A percentile compares a stretch with the other conserved stretches of the same genome.
These are phyloP conservation scores for Pinus taeda DNA, from an alignment of 75 land plant species.

Conservation along the genomic window DNA sequence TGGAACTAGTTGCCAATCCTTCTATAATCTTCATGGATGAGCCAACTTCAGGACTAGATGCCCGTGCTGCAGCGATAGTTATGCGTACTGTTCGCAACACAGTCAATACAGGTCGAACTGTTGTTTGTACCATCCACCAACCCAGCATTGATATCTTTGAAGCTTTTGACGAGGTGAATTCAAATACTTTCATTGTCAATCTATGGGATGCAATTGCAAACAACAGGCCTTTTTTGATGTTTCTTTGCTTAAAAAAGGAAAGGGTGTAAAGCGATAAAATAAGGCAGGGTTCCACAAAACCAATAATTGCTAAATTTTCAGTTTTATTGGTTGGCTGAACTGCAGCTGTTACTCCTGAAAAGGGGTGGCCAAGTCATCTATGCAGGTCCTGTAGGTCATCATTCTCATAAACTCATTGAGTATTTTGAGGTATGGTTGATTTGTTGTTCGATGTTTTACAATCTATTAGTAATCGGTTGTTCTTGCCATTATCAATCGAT, in stretches of 20 bases:
- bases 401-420: constrained; percentile 32
- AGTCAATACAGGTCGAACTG: constrained; percentile 36
- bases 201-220: neutral
- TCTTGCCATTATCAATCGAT: too few relatives aligned
- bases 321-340: constrained; percentile 2
- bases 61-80: constrained; percentile 43
- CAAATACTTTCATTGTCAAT: neutral
- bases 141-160: constrained; percentile 38
- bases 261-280: neutral
- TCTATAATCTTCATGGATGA: constrained; percentile 48
- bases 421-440: constrained; percentile 29
- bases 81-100: constrained; percentile 39
- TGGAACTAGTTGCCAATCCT: constrained; percentile 36
- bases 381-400: constrained; percentile 33
- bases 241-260: neutral
- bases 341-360: constrained; percentile 39
- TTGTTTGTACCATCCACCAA: constrained; percentile 48
- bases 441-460: neutral
- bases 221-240: too few relatives aligned
- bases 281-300: neutral
- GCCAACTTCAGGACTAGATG: constrained; percentile 46
- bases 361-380: constrained; percentile 43
- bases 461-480: neutral
- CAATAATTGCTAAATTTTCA: neutral
- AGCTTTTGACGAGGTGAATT: constrained; percentile 30